These are phyloP conservation scores for Teratosphaeria viscida DNA, from an alignment of 2,329 filamentous ascomycete species.

Conservation along the genomic window DNA sequence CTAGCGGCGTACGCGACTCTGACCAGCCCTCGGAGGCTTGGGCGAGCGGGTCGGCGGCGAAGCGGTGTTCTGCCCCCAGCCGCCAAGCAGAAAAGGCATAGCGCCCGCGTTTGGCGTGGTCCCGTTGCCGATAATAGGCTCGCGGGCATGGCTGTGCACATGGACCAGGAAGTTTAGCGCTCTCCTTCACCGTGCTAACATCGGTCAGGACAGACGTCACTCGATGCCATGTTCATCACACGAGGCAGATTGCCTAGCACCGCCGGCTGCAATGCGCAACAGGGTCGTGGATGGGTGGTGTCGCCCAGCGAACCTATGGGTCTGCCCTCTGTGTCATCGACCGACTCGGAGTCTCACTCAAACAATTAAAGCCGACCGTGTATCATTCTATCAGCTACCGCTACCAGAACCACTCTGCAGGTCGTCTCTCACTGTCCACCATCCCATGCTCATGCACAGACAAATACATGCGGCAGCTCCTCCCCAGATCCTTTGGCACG, in stretches of 20 bases:
- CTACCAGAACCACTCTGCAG: neutral
- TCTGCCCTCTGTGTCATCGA: neutral
- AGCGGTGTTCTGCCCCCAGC: neutral
- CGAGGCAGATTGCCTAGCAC: neutral
- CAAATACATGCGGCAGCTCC: neutral
- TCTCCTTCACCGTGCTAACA: neutral
- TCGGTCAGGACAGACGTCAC: neutral
- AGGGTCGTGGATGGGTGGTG: neutral
- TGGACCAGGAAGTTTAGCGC: neutral
- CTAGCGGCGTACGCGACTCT: neutral
- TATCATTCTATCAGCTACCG: neutral
- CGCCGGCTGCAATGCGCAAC: neutral
- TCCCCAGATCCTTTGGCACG: neutral
- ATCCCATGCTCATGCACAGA: neutral
- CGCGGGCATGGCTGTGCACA: neutral
- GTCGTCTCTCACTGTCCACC: neutral
- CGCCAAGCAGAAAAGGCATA: neutral
- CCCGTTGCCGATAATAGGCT: neutral
- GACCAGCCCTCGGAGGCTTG: neutral
- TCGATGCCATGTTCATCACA: neutral
- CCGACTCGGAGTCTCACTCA: no score
- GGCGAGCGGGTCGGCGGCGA: slow-evolving; percentile 1
- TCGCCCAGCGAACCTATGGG: neutral
- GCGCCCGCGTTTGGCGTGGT: neutral
- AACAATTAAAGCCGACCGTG: neutral